Conservation (phyloP, 208 protist genomes). For the Crithidia brevicula region DNA sequence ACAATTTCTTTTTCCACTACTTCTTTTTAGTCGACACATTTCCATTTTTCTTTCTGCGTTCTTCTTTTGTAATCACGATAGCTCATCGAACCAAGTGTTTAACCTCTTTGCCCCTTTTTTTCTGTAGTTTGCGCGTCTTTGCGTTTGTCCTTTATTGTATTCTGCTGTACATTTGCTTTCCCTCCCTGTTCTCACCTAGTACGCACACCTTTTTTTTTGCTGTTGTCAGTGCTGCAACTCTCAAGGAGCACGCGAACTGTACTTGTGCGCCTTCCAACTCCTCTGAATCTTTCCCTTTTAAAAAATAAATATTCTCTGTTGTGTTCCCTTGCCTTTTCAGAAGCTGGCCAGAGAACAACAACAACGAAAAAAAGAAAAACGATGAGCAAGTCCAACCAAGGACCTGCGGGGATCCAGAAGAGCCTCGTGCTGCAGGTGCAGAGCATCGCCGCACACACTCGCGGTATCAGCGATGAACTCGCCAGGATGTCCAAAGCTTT, state of each 20-base stretch:
- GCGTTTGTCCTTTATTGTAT: not conserved
- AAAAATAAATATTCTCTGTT: not conserved
- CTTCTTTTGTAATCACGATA: no score
- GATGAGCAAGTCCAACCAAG: slow-evolving; percentile 14
- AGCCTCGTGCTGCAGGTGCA: slow-evolving; percentile 33
- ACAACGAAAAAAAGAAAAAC: no score
- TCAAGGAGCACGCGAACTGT: no score
- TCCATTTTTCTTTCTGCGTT: slow-evolving; percentile 2
- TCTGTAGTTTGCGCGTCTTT: not conserved
- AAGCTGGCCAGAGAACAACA: not conserved
- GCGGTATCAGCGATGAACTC: slow-evolving; percentile 26
- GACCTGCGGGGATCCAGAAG: slow-evolving; percentile 22
- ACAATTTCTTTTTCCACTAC: no score
- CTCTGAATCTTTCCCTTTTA: no score
- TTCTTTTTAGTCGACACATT: no score
- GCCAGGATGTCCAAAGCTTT: slow-evolving; percentile 23
- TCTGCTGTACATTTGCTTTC: not conserved
- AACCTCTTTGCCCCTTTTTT: not conserved
- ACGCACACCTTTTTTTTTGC: not conserved
- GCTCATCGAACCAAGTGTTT: no score
- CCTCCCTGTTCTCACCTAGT: no score
- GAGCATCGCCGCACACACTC: slow-evolving; percentile 30
- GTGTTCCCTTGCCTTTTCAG: slow-evolving; percentile 2
- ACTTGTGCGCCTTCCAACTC: no score
- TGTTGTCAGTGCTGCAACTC: no score